Conservation (phyloP, 2,329 filamentous ascomycete species). For the Knoxdaviesia proteae region DNA sequence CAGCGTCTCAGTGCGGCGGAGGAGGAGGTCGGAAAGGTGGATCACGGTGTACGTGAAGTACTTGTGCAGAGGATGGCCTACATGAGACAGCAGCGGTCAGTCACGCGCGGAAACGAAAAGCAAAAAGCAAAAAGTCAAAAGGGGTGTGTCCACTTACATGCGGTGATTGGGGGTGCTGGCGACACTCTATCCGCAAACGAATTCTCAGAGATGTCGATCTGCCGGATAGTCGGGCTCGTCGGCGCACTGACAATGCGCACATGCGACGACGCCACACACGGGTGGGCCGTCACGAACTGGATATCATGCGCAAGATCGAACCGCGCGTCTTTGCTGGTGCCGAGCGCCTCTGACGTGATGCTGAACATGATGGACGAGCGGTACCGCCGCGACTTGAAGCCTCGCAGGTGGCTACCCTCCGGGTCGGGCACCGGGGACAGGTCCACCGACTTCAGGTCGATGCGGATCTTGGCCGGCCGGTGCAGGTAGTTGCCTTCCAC, state of each 20-base stretch:
- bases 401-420: slow-evolving; percentile 15
- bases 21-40: slow-evolving; percentile 34
- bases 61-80: slow-evolving; percentile 43
- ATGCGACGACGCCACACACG: slow-evolving; percentile 36
- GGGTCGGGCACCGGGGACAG: slow-evolving; percentile 18
- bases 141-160: slow-evolving; percentile 15
- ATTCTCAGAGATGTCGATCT: slow-evolving; percentile 29
- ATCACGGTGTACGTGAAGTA: slow-evolving; percentile 38
- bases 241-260: slow-evolving; percentile 38
- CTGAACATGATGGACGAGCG: slow-evolving; percentile 2
- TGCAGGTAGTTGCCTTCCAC: slow-evolving; percentile 31
- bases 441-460: slow-evolving; percentile 29
- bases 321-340: neutral
- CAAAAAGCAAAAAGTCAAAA: neutral
- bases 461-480: slow-evolving; percentile 22
- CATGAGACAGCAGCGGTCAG: neutral
- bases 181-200: slow-evolving; percentile 18
- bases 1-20: slow-evolving; percentile 22
- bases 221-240: slow-evolving; percentile 36
- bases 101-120: neutral
- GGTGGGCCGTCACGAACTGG: slow-evolving; percentile 44
- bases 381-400: slow-evolving; percentile 7
- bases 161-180: slow-evolving; percentile 24
- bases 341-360: slow-evolving; percentile 10
- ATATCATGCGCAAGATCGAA: slow-evolving; percentile 34